Evolutionary conservation across 257 asterid species (phyloP), one percentile per base, ranked within the genome.

Genomic region (Solanum tacnaense): DNA sequence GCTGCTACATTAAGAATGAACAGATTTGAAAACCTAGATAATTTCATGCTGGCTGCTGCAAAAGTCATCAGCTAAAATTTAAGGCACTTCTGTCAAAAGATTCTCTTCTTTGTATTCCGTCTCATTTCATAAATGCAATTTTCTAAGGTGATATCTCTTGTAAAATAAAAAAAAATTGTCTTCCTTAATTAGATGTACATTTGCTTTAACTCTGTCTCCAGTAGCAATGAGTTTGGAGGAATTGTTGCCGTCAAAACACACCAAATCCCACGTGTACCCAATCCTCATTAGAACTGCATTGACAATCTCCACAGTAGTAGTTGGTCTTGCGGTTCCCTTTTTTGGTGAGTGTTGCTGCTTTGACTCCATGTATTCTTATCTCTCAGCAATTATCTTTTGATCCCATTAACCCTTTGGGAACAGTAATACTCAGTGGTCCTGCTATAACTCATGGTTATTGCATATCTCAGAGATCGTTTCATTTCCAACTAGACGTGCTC

Each of bases 221-320:
- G 98, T 95, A 93, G 98, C 96, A 20, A 87, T 94, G 96, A 87
- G 98, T 90, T 92, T 95, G 31, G 98, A 95, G 90, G 98, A 95
- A 87, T 52, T 95, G 91, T 92, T 94, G 86, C 98, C 96, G n/a
- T 84, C 94, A 10, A 88, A 90, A 83, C 90, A 87, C 13, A 67
- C 83, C 83, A 93, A 92, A 83, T 94, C 94, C 5, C 76, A 85
- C 76, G 38, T 92, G 79, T 94, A 92, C 82, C 89, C 96, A 7
- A 93, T 94, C 90, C 90, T 95, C 90, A 93, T 94, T 58, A 88
- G 96, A 86, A 93, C 96, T 35, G 93, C 92, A 20, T 86, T 95
- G 90, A 94, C 94, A 81, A 62, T 94, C 18, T 95, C 98, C 18
- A 93, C 96, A 5, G 87, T 93, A 91, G 23, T 94, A 21, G 93